Conservation (phyloP, 345 rosid species). For the Gossypium mustelinum region DNA sequence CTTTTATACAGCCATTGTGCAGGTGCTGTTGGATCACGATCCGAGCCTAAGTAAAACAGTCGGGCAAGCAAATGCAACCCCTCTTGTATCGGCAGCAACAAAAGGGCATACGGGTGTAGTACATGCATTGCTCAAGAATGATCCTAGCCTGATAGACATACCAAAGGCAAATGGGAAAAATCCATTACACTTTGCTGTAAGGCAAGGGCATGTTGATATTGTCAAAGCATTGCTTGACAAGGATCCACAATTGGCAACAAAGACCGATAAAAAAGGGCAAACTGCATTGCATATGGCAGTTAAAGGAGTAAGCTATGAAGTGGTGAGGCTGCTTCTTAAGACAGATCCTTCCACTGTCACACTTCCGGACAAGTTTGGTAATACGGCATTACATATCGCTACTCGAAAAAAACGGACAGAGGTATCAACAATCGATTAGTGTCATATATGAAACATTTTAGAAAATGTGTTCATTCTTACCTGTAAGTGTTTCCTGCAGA, state of each 20-base stretch:
- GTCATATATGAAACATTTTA: neutral
- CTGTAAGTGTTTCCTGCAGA: slow-evolving; percentile 36
- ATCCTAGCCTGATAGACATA: slow-evolving; percentile 56
- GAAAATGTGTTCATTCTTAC: no score
- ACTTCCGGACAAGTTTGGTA: slow-evolving; percentile 85
- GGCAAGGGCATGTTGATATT: slow-evolving; percentile 85
- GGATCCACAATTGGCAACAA: slow-evolving; percentile 72
- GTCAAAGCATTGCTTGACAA: slow-evolving; percentile 58
- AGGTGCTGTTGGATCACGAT: slow-evolving; percentile 59
- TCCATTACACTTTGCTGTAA: slow-evolving; percentile 82
- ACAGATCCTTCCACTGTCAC: slow-evolving; percentile 70
- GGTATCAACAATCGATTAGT: slow-evolving; percentile 34
- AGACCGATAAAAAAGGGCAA: slow-evolving; percentile 91
- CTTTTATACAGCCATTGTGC: slow-evolving; percentile 66
- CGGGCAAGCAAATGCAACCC: slow-evolving; percentile 81
- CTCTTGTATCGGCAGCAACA: slow-evolving; percentile 77
- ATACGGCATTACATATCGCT: slow-evolving; percentile 78
- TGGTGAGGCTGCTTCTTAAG: slow-evolving; percentile 65
- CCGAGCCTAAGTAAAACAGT: slow-evolving; percentile 59
- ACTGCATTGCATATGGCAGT: slow-evolving; percentile 96
- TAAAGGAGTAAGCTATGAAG: slow-evolving; percentile 69
- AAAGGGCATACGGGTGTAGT: slow-evolving; percentile 68
- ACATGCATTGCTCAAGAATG: slow-evolving; percentile 54
- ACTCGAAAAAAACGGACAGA: slow-evolving; percentile 78
- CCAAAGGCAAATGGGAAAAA: slow-evolving; percentile 78